These are phyloP conservation scores for Rutstroemia sp. DNA, from an alignment of 2,329 filamentous ascomycete species.

Conservation along the genomic window DNA sequence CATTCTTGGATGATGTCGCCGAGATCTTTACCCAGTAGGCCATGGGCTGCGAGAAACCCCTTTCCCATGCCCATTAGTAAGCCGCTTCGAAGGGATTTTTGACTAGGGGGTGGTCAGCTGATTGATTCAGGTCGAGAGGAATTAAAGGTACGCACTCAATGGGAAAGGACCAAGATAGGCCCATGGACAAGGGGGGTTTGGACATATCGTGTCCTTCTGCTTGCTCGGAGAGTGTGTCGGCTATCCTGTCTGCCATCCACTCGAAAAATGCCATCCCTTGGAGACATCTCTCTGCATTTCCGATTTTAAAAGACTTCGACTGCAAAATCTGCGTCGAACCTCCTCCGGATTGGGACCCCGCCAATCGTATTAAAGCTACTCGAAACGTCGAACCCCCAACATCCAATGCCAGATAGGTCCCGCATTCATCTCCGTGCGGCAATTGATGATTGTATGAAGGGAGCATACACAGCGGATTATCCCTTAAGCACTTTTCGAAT, in stretches of 20 bases:
- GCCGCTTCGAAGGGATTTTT: slow-evolving; percentile 55
- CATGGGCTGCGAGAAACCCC: slow-evolving; percentile 52
- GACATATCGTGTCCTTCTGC: slow-evolving; percentile 32
- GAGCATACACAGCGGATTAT: slow-evolving; percentile 52
- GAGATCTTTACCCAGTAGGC: slow-evolving; percentile 51
- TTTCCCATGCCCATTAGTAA: slow-evolving; percentile 58
- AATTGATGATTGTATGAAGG: slow-evolving; percentile 59
- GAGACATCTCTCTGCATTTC: slow-evolving; percentile 45
- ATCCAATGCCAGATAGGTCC: slow-evolving; percentile 55
- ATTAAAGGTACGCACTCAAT: slow-evolving; percentile 46
- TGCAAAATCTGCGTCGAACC: slow-evolving; percentile 45
- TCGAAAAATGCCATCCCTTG: slow-evolving; percentile 56
- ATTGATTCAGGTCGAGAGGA: slow-evolving; percentile 15
- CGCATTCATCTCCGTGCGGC: slow-evolving; percentile 51
- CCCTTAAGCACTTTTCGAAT: slow-evolving; percentile 44
- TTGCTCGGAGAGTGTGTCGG: slow-evolving; percentile 45
- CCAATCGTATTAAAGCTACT: slow-evolving; percentile 55
- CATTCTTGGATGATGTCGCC: slow-evolving; percentile 49
- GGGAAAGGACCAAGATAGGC: slow-evolving; percentile 63
- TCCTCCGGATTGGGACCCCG: slow-evolving; percentile 36
- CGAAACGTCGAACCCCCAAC: slow-evolving; percentile 63
- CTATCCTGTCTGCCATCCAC: slow-evolving; percentile 58
- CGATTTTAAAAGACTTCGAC: slow-evolving; percentile 50
- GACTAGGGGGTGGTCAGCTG: slow-evolving; percentile 37
- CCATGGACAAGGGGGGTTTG: slow-evolving; percentile 43